Percentiles rank a stretch among this genome's conserved stretches.
Conservation (phyloP, 2,329 filamentous ascomycete genomes). For the Alternaria sp. region DNA sequence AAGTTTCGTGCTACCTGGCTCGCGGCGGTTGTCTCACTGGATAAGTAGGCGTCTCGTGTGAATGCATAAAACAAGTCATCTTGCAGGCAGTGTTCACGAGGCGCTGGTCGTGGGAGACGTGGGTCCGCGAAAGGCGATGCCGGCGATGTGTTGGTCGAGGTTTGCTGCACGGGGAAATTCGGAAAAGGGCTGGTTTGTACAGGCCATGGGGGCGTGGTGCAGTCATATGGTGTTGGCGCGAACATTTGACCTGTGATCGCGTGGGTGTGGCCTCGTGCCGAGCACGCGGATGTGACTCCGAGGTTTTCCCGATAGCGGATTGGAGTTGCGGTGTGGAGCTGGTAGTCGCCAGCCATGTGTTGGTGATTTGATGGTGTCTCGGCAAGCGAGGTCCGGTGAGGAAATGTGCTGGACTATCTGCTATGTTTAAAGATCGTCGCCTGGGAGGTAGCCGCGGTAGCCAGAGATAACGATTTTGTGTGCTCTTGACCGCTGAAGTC, state of each 20-base stretch:
- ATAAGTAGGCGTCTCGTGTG: slow-evolving; percentile 15
- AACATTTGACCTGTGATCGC: neutral
- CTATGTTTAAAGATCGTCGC: neutral
- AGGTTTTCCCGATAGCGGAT: neutral
- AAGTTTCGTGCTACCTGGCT: neutral
- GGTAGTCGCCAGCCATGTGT: slow-evolving; percentile 1
- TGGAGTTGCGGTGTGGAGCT: neutral
- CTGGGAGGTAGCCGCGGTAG: neutral
- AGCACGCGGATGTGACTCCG: neutral
- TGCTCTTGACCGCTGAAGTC: neutral
- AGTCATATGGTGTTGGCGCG: slow-evolving; percentile 9
- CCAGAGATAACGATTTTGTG: neutral
- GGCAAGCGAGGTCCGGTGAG: neutral
- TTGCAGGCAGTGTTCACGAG: slow-evolving; percentile 18
- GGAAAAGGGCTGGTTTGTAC: slow-evolving; percentile 2
- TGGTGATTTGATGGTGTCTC: neutral
- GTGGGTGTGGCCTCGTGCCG: neutral
- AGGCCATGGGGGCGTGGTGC: neutral
- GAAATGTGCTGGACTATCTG: neutral
- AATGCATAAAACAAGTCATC: slow-evolving; percentile 15
- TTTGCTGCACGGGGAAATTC: slow-evolving; percentile 1
- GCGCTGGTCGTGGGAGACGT: slow-evolving; percentile 11
- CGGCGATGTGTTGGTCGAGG: slow-evolving; percentile 4
- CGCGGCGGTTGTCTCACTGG: neutral
- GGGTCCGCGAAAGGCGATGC: slow-evolving; percentile 7